These are phyloP conservation scores for Capsicum rhomboideum DNA, from an alignment of 257 asterid species.

Conservation along the genomic window DNA sequence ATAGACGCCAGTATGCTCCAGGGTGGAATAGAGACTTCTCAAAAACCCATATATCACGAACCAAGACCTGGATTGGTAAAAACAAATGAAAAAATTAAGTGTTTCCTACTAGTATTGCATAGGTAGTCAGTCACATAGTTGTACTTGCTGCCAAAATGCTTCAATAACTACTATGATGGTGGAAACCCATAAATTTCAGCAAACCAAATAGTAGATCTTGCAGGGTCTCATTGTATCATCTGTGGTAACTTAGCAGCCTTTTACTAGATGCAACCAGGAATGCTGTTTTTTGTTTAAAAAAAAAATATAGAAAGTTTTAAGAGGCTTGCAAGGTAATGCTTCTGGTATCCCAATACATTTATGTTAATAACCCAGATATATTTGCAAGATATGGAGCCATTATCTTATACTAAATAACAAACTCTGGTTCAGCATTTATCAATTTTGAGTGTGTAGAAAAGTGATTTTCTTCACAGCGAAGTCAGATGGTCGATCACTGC, in stretches of 20 bases:
- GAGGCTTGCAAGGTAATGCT: background rate
- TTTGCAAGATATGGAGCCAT: background rate
- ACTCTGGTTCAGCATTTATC: background rate
- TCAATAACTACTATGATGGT: background rate
- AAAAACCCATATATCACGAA: constrained; percentile 92
- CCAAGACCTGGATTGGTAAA: constrained; percentile 50
- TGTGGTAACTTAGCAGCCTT: background rate
- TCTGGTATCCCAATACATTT: background rate
- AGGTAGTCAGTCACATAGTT: background rate
- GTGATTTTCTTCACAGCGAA: background rate
- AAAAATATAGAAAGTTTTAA: background rate
- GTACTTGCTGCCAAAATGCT: background rate
- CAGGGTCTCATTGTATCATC: background rate
- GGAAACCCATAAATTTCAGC: background rate
- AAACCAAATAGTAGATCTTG: background rate
- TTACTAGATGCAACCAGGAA: background rate
- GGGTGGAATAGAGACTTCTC: constrained; percentile 84
- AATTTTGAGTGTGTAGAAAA: background rate
- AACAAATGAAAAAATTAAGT: background rate
- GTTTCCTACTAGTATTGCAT: background rate
- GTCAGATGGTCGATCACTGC: background rate
- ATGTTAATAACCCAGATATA: background rate
- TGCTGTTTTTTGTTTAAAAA: too few relatives aligned
- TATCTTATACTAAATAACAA: background rate
- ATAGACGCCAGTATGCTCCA: constrained; percentile 89